A percentile compares a stretch with the other conserved stretches of the same genome.
Conservation (phyloP, 305 asterid genomes). For the Rubia balearica region DNA sequence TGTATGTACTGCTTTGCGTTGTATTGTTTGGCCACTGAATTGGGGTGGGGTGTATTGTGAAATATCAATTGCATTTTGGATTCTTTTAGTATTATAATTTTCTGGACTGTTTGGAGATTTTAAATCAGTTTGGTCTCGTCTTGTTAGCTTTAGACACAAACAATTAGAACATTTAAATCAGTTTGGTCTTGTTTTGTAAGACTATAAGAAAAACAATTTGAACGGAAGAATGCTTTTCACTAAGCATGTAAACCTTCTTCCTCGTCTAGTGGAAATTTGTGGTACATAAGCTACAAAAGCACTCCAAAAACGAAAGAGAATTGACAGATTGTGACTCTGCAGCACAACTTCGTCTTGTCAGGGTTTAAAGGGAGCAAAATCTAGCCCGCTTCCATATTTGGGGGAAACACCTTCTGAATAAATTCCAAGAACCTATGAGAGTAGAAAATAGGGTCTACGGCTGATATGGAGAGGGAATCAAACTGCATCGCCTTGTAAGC, state of each 20-base stretch:
- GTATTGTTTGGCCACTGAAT: neutral
- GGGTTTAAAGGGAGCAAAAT: neutral
- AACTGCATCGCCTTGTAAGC: conserved; percentile 78
- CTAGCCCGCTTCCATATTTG: conserved; percentile 29
- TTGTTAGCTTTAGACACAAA: neutral
- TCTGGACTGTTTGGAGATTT: neutral
- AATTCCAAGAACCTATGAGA: conserved; percentile 74
- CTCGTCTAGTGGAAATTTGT: neutral
- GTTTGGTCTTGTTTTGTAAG: neutral
- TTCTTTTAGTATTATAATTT: neutral
- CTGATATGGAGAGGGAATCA: conserved; percentile 78
- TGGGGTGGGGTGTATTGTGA: neutral
- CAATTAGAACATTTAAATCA: neutral
- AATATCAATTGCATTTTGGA: neutral
- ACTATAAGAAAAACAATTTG: neutral
- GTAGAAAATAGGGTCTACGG: conserved; percentile 81
- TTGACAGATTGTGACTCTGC: neutral
- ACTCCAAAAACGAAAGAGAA: neutral
- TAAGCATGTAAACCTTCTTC: neutral
- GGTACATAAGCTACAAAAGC: neutral
- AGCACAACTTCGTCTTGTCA: neutral
- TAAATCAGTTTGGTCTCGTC: neutral
- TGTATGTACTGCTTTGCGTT: neutral
- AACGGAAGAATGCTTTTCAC: neutral
- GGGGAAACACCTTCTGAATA: conserved; percentile 77